A percentile compares a stretch with the other conserved stretches of the same genome.
phyloP scores from a whole-genome alignment of 2,329 filamentous ascomycete genomes.

The Cladosporium sp. region DNA sequence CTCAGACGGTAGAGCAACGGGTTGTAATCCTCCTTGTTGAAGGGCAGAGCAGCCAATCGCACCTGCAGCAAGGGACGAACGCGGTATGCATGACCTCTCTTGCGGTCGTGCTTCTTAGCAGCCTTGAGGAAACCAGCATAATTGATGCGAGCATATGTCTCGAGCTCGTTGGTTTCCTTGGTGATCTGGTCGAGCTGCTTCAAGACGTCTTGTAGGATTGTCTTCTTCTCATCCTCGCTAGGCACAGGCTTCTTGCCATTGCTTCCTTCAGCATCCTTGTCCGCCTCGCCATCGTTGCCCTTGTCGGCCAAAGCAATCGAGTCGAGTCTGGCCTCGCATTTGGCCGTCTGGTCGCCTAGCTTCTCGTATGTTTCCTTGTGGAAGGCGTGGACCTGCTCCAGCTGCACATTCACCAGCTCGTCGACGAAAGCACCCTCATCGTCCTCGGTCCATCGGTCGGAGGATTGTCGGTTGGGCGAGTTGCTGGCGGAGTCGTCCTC shows the following conservation, averaged over 20 bases:
- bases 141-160: constrained; percentile 94
- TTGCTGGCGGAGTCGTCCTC: constrained; percentile 64
- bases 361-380: constrained; percentile 80
- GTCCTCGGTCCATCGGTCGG: constrained; percentile 80
- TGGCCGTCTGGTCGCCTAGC: constrained; percentile 77
- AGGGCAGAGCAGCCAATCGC: constrained; percentile 81
- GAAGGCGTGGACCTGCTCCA: constrained; percentile 92
- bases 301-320: constrained; percentile 47
- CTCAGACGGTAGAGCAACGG: constrained; percentile 86
- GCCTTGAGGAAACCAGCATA: constrained; percentile 98
- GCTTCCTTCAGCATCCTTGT: constrained; percentile 25
- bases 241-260: constrained; percentile 41
- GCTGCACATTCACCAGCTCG: constrained; percentile 89
- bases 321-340: constrained; percentile 66
- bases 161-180: constrained; percentile 87
- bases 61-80: constrained; percentile 91
- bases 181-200: constrained; percentile 83
- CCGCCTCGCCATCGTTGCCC: constrained; percentile 35
- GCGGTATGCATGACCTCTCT: constrained; percentile 81
- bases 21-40: constrained; percentile 94
- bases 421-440: constrained; percentile 94
- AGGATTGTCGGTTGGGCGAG: constrained; percentile 47
- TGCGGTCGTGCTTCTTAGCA: constrained; percentile 97
- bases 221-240: constrained; percentile 47
- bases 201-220: constrained; percentile 69